Evolutionary conservation across 768 basidiomycete species (phyloP).

Genomic region (Leccinum incarnatum): DNA sequence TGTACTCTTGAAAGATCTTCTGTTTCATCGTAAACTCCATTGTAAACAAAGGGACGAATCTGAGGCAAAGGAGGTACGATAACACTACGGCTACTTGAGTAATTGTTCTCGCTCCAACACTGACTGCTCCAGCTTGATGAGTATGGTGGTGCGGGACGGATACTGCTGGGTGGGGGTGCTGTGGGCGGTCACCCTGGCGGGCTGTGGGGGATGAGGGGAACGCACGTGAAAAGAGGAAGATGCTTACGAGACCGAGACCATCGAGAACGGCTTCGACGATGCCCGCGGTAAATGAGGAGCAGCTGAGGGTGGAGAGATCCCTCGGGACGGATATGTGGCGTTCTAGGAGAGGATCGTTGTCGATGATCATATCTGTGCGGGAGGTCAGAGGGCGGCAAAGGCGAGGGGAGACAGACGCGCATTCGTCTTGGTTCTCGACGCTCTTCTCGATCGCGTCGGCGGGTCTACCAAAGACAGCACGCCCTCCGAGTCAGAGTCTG

Average conservation of each 20-base stretch:
- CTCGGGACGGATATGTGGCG: conserved; percentile 90
- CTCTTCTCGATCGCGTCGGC: conserved; percentile 96
- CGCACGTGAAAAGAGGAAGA: neutral
- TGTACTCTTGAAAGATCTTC: neutral
- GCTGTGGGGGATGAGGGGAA: conserved; percentile 47
- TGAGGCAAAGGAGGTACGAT: neutral
- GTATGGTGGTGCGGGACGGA: conserved; percentile 88
- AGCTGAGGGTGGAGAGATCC: conserved; percentile 91
- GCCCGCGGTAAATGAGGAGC: conserved; percentile 96
- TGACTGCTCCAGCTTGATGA: conserved; percentile 92
- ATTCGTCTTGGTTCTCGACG: conserved; percentile 96
- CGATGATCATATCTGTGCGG: conserved; percentile 88
- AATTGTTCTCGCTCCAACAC: conserved; percentile 89
- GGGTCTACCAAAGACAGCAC: conserved; percentile 87
- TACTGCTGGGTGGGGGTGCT: conserved; percentile 79
- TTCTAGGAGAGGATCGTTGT: conserved; percentile 93
- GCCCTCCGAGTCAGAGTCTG: conserved; percentile 37
- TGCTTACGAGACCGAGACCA: conserved; percentile 89
- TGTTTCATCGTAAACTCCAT: neutral
- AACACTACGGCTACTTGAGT: neutral
- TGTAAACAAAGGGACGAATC: neutral
- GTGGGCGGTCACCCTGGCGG: conserved; percentile 95
- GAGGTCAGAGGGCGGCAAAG: conserved; percentile 3
- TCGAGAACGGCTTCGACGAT: conserved; percentile 97
- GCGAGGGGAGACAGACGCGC: conserved; percentile 39